Conservation (phyloP, 2,329 filamentous ascomycete genomes). For the Amylocarpus encephaloides region DNA sequence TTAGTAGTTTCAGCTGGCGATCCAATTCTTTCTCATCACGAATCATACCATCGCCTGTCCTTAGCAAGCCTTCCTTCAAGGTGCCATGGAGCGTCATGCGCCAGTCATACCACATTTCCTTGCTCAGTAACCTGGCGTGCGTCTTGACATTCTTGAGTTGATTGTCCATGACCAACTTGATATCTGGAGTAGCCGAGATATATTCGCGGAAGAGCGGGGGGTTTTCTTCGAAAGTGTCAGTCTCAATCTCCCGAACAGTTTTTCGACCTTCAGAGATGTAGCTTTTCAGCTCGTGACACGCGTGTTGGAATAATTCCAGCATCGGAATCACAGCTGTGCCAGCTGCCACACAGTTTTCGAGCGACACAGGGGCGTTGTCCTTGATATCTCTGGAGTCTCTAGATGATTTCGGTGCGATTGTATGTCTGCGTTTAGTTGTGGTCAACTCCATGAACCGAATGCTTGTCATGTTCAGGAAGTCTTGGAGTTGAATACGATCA, state of each 20-base stretch:
- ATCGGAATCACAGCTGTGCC: conserved; percentile 88
- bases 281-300: conserved; percentile 90
- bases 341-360: conserved; percentile 78
- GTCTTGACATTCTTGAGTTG: conserved; percentile 98
- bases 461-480: conserved; percentile 91
- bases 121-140: conserved; percentile 81
- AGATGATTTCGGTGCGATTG: conserved; percentile 53
- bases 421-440: conserved; percentile 90
- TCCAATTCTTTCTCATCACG: conserved; percentile 61
- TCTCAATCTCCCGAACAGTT: conserved; percentile 86
- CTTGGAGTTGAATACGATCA: conserved; percentile 72
- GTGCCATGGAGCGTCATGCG: conserved; percentile 77
- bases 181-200: conserved; percentile 73
- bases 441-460: conserved; percentile 98
- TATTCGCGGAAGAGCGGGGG: conserved; percentile 90
- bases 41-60: conserved; percentile 70
- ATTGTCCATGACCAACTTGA: conserved; percentile 84
- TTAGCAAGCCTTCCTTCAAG: conserved; percentile 77
- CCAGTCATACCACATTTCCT: conserved; percentile 98
- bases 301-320: conserved; percentile 91
- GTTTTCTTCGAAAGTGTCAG: conserved; percentile 82
- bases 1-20: conserved; percentile 63
- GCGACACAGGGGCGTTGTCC: conserved; percentile 40
- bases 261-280: conserved; percentile 91
- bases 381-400: conserved; percentile 29